Base-by-base conservation (phyloP, 176 grass and related monocot genomes). In the Avena insularis region DNA sequence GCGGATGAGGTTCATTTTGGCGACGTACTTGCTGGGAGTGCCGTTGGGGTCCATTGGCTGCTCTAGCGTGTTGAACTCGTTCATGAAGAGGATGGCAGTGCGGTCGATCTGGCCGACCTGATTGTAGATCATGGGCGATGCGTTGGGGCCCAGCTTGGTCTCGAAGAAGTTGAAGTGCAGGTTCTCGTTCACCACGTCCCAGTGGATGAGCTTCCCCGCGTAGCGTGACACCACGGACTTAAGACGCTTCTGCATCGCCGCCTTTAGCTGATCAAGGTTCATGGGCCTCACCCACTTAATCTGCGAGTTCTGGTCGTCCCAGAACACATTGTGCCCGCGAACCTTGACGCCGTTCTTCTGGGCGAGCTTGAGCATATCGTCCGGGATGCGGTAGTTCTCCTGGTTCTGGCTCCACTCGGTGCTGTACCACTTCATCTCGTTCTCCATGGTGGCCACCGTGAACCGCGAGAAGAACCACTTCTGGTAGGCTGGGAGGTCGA, bases 371-470 rank as follows among this genome's bases (percentile, higher is more conserved):
- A 95, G 48, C 93, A 95, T 95, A 6, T 51, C 79, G 43, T 95
- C 93, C 1, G 93, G 82, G 67, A 82, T 38, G 1, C 63, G 29
- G 85, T 92, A 95, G 78, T 92, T 54, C 71, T 85, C 87, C n/a
- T 88, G 50, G 17, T 83, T 83, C n/a, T 56, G 57, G 23, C 3
- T 62, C 64, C 14, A 53, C 81, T 95, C 93, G 2, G 85, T 98
- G 56, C 83, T 64, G 76, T 93, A 98, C 95, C 95, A 98, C 83
- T 95, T 95, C 95, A 98, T 98, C 90, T 98, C 95, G 87, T 98
- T 98, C 93, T 98, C 95, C 79, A 98, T 95, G 33, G 93, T 98
- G 63, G 95, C 80, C 36, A 93, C 91, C 0, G 89, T 93, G 93
- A 98, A 98, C 16, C 93, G 93, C 5, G 91, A 93, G 29, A 93